A percentile compares a stretch with the other conserved stretches of the same genome.
phyloP scores from a whole-genome alignment of 306 rosid species.

The Mimosa bimucronata region DNA sequence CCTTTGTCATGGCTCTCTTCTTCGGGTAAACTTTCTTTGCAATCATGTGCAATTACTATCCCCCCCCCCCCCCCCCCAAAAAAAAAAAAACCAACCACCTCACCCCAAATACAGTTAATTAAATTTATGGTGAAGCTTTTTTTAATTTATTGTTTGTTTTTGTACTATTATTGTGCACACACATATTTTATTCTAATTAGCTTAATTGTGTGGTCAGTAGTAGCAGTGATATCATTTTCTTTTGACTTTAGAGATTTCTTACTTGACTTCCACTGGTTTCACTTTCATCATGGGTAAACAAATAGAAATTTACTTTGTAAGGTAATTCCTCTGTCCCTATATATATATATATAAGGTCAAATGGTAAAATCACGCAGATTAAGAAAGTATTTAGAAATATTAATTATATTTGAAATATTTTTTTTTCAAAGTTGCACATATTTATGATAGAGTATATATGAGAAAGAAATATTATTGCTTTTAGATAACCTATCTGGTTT shows the following conservation, averaged over 20 bases:
- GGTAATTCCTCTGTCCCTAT: too few relatives aligned
- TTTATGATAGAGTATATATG: too few relatives aligned
- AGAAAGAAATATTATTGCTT: too few relatives aligned
- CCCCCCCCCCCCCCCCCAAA: background rate
- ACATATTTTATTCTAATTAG: background rate
- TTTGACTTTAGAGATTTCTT: background rate
- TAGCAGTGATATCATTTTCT: background rate
- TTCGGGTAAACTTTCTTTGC: conserved; percentile 42
- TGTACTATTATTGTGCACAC: background rate
- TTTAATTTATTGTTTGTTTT: background rate
- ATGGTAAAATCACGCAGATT: too few relatives aligned
- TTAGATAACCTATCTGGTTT: too few relatives aligned
- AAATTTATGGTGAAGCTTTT: background rate
- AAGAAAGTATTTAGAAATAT: too few relatives aligned
- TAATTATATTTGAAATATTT: too few relatives aligned
- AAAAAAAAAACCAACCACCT: background rate
- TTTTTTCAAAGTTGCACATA: too few relatives aligned
- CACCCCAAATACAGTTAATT: too few relatives aligned
- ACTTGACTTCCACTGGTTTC: background rate
- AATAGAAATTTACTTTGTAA: background rate
- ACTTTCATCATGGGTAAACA: background rate
- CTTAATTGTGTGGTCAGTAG: background rate
- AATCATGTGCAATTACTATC: background rate
- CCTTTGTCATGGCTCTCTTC: conserved; percentile 55
- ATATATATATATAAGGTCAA: too few relatives aligned